Evolutionary conservation across 805 yeast species (phyloP).

Genomic region (Hyphopichia homilentoma): DNA sequence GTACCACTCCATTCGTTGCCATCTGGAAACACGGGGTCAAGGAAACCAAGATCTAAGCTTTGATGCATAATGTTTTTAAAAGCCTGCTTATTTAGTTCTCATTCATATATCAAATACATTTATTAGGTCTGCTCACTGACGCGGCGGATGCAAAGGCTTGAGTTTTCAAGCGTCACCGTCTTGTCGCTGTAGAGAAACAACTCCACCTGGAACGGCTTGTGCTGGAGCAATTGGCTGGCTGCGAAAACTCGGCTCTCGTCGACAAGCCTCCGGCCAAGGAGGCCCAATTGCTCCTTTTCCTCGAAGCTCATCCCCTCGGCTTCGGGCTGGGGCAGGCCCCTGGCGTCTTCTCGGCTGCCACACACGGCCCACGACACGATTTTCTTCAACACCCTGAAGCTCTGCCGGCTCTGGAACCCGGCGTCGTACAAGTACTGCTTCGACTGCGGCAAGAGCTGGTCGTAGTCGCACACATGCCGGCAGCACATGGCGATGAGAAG

Average conservation of each 20-base stretch:
- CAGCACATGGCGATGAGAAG: constrained; percentile 89
- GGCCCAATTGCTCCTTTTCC: constrained; percentile 60
- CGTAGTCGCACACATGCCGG: constrained; percentile 73
- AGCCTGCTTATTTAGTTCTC: not conserved
- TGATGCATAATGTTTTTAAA: not conserved
- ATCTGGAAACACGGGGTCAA: constrained; percentile 99
- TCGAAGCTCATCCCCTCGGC: constrained; percentile 37
- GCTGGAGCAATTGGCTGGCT: constrained; percentile 23
- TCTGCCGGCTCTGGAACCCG: constrained; percentile 28
- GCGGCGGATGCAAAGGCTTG: constrained; percentile 38
- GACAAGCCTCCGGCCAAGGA: constrained; percentile 63
- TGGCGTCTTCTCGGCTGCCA: constrained; percentile 47
- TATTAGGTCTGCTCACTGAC: not conserved
- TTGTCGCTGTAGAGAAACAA: constrained; percentile 57
- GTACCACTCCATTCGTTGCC: constrained; percentile 94
- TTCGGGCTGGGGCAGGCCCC: constrained; percentile 27
- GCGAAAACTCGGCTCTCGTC: constrained; percentile 68
- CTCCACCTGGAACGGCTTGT: constrained; percentile 38
- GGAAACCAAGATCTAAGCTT: constrained; percentile 79
- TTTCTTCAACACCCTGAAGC: constrained; percentile 51
- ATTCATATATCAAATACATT: constrained; percentile 2
- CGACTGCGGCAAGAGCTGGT: constrained; percentile 50
- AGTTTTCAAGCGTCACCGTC: constrained; percentile 68
- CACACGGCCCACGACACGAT: constrained; percentile 89
- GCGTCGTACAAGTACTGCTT: constrained; percentile 30